Conservation (phyloP, 768 basidiomycete species). For the Krasilnikovozyma curviuscula region DNA sequence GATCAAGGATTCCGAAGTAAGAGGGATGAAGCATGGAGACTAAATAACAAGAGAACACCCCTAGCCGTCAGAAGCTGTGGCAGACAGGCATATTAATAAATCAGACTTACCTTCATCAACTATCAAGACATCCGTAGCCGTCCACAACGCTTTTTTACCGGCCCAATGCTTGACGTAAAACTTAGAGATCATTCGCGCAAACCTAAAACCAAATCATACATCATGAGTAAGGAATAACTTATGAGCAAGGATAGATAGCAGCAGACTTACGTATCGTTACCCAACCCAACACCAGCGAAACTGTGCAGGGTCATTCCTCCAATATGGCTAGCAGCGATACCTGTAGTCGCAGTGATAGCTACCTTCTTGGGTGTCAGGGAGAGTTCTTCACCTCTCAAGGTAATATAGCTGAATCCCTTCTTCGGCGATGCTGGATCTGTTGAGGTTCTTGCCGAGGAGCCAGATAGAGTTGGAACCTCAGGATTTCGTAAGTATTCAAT, state of each 20-base stretch:
- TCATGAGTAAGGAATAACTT: too few relatives aligned
- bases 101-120: constrained; percentile 1
- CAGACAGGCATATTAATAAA: not conserved
- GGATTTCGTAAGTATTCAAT: constrained; percentile 46
- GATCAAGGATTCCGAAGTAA: not conserved
- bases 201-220: too few relatives aligned
- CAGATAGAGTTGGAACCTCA: too few relatives aligned
- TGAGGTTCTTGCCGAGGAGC: constrained; percentile 36
- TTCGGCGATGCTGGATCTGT: constrained; percentile 14
- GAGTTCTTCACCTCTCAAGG: not conserved
- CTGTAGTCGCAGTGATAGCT: constrained; percentile 87
- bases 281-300: constrained; percentile 84
- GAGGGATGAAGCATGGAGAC: not conserved
- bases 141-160: not conserved
- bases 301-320: constrained; percentile 90
- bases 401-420: not conserved
- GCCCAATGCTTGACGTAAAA: not conserved
- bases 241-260: too few relatives aligned
- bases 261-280: constrained; percentile 43
- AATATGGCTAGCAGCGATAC: constrained; percentile 94
- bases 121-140: not conserved
- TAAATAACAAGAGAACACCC: not conserved
- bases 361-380: constrained; percentile 41
- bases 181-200: too few relatives aligned
- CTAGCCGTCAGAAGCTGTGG: not conserved